A percentile compares a stretch with the other conserved stretches of the same genome.
These are phyloP conservation scores for Fomitopsis palustris DNA, from an alignment of 1,284 basidiomycete genomes.

Conservation along the genomic window DNA sequence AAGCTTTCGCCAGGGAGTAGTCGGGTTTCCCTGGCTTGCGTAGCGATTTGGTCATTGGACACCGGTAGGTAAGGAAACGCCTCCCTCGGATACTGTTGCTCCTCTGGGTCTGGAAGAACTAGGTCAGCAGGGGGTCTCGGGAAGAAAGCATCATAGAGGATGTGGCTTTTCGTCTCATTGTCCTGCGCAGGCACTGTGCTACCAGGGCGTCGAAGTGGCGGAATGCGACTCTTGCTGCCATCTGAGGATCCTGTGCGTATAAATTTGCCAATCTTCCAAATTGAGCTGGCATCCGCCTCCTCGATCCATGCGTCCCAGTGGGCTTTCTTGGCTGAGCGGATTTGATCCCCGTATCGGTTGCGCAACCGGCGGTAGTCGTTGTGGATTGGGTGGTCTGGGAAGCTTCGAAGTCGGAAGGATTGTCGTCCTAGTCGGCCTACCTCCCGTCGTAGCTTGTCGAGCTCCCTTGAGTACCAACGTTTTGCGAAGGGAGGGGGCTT, in stretches of 20 bases:
- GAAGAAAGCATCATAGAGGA: conserved; percentile 31
- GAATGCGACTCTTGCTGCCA: conserved; percentile 29
- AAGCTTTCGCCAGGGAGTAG: conserved; percentile 34
- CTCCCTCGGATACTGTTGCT: conserved; percentile 16
- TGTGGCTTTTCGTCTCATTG: conserved; percentile 27
- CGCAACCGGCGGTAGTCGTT: conserved; percentile 12
- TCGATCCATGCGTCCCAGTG: conserved; percentile 36
- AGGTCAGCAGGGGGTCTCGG: conserved; percentile 10
- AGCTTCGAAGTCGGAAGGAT: conserved; percentile 29
- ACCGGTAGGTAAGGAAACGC: conserved; percentile 18
- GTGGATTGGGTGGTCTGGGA: conserved; percentile 25
- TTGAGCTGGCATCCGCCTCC: conserved; percentile 13
- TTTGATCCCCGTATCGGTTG: conserved; percentile 28
- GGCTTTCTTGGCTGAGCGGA: conserved; percentile 28
- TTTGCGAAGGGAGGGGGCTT: conserved; percentile 24
- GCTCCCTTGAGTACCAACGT: conserved; percentile 25
- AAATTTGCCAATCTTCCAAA: conserved; percentile 35
- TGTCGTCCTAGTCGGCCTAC: conserved; percentile 25
- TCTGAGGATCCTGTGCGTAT: conserved; percentile 25
- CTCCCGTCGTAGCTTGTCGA: conserved; percentile 10
- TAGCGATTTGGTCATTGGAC: conserved; percentile 24
- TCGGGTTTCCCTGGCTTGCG: conserved; percentile 35
- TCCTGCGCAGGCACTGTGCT: background rate
- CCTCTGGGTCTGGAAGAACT: conserved; percentile 12
- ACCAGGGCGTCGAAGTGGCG: conserved; percentile 17